These are phyloP conservation scores for Neopestalotiopsis sp. DNA, from an alignment of 2,329 filamentous ascomycete species.

Conservation along the genomic window DNA sequence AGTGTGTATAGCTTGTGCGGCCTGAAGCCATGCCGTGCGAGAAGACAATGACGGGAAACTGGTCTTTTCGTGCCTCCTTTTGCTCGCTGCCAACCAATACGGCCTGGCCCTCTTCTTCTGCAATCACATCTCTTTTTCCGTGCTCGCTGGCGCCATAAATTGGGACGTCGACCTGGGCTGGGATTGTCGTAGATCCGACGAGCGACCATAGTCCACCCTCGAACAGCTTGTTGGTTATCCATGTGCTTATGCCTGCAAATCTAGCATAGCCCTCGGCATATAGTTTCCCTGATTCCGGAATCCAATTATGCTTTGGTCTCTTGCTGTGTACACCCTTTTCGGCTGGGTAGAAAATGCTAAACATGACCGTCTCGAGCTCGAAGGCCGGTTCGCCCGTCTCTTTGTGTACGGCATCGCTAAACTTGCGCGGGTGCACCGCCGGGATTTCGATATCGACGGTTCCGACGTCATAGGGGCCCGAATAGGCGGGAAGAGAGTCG, in stretches of 20 bases:
- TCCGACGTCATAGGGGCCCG: conserved; percentile 51
- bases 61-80: conserved; percentile 28
- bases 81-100: conserved; percentile 22
- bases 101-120: conserved; percentile 22
- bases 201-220: conserved; percentile 47
- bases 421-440: conserved; percentile 31
- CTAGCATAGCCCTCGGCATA: conserved; percentile 53
- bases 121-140: background rate
- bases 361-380: conserved; percentile 52
- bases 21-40: conserved; percentile 58
- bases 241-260: conserved; percentile 49
- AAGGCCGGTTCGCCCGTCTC: conserved; percentile 46
- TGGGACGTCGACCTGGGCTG: conserved; percentile 53
- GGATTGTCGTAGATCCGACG: conserved; percentile 51
- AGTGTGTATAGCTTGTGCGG: conserved; percentile 58
- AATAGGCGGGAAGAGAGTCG: conserved; percentile 49
- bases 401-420: conserved; percentile 45
- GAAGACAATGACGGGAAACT: conserved; percentile 52
- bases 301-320: conserved; percentile 47
- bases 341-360: conserved; percentile 56
- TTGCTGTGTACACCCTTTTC: conserved; percentile 29
- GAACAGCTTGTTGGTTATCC: conserved; percentile 48
- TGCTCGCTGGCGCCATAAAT: conserved; percentile 32
- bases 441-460: conserved; percentile 51
- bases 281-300: conserved; percentile 48